Base-by-base conservation (phyloP, 2,329 filamentous ascomycete genomes). In the Lachnellula subtilissima region DNA sequence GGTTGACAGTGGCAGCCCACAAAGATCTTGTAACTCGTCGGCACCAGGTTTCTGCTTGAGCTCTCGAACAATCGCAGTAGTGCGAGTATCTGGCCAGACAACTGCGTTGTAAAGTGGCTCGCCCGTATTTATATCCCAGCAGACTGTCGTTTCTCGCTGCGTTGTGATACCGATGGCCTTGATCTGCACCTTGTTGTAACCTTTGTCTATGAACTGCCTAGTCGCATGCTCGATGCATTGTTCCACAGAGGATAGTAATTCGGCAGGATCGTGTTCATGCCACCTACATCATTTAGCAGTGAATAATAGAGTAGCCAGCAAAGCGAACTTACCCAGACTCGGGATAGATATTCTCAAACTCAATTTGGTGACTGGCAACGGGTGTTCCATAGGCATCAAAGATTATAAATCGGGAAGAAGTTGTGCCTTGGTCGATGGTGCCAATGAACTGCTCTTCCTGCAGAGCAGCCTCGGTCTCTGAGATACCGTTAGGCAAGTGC, bases 371-470 rank as follows among this genome's bases (percentile, higher is more conserved):
- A 64, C 85, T 86, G 39, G 88, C 90, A 46, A 94, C 82, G 4
- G 89, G 88, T 57, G 88, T 84, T 54, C 91, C 91, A 43, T 82
- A 75, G 61, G 84, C 84, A 73, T 96, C 86, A 75, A 96, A 96
- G 69, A 97, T 92, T 65, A 96, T 82, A 74, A 96, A 96, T 39
- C 91, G 83, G 36, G 91, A 89, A 57, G 88, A 93, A 35, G 91
- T 96, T 12, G 91, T 96, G 56, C 91, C 91, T 68, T 95, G 90
- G 70, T 96, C 91, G 70, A 96, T 92, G 64, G 88, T 89, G 58
- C 91, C 91, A 58, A 96, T 86, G 67, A 89, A 96, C 74, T 82
- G 82, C 55, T 86, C 74, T 42, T 75, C 60, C 35, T 61, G 49
- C 47, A 60, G 62, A 28, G 67, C 63, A 22, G 62, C 58, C 3